phyloP scores from a whole-genome alignment of 1,139 yeast species.

The Sporopachydermia cereana region DNA sequence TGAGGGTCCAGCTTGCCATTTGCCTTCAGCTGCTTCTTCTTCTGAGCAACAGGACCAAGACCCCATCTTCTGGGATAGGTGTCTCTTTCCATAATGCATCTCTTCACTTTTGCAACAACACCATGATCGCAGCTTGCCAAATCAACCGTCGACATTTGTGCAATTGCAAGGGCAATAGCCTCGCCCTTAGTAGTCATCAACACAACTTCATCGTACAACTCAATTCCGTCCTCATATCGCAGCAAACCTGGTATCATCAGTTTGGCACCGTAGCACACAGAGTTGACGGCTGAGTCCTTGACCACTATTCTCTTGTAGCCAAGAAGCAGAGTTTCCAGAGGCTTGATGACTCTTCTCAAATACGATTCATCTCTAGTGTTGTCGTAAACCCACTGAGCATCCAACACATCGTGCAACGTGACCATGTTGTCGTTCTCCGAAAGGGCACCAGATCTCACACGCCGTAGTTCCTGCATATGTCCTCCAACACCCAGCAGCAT shows the following conservation, averaged over 20 bases:
- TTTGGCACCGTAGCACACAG: constrained; percentile 98
- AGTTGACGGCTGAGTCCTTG: constrained; percentile 95
- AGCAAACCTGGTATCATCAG: constrained; percentile 97
- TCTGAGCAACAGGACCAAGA: constrained; percentile 94
- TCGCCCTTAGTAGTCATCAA: constrained; percentile 98
- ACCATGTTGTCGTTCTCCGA: constrained; percentile 86
- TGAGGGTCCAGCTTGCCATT: constrained; percentile 95
- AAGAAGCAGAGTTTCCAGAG: constrained; percentile 82
- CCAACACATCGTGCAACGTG: constrained; percentile 92
- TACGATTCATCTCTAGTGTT: constrained; percentile 95
- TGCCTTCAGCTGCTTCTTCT: constrained; percentile 95
- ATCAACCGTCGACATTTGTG: constrained; percentile 98
- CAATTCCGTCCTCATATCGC: constrained; percentile 97
- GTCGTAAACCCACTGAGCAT: constrained; percentile 96
- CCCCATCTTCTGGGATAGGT: constrained; percentile 99
- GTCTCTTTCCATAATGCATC: constrained; percentile 99
- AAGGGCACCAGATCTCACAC: constrained; percentile 96
- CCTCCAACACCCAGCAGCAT: constrained; percentile 98
- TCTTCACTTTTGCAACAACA: constrained; percentile 94
- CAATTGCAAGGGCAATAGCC: constrained; percentile 96
- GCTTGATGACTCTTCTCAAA: constrained; percentile 87
- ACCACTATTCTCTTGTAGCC: constrained; percentile 97
- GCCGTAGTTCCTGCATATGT: constrained; percentile 98
- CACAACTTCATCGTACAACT: constrained; percentile 94
- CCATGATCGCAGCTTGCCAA: constrained; percentile 96